A percentile compares a stretch with the other conserved stretches of the same genome.
Evolutionary conservation across 192 early-diverging fungal species (phyloP).

Genomic region (Linnemannia schmuckeri): DNA sequence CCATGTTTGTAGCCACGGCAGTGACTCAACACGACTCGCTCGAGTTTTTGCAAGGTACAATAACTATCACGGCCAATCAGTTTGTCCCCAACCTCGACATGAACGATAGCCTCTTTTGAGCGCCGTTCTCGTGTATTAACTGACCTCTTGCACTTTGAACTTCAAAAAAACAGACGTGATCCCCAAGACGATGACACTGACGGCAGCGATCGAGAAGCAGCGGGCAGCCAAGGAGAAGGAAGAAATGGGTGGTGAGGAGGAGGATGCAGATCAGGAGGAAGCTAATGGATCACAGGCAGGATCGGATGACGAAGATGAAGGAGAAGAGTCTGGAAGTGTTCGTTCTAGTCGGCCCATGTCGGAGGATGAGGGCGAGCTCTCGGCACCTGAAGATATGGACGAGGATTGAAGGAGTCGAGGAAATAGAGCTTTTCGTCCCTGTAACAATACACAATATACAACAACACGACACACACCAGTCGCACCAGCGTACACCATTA

Average conservation of each 20-base stretch:
- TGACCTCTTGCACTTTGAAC: neutral
- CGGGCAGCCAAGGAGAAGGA: slow-evolving; percentile 52
- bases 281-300: slow-evolving; percentile 25
- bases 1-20: slow-evolving; percentile 23
- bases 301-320: slow-evolving; percentile 9
- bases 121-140: no score
- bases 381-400: slow-evolving; percentile 49
- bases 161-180: slow-evolving; percentile 47
- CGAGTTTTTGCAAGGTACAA: slow-evolving; percentile 54
- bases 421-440: neutral
- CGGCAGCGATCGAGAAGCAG: slow-evolving; percentile 57
- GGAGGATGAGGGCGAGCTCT: slow-evolving; percentile 43
- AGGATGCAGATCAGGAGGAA: slow-evolving; percentile 45
- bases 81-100: neutral
- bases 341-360: slow-evolving; percentile 35
- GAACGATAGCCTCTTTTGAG: no score
- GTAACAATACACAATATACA: neutral
- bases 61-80: neutral
- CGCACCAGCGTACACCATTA: neutral
- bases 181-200: slow-evolving; percentile 61
- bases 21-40: slow-evolving; percentile 52
- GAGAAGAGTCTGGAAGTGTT: slow-evolving; percentile 19
- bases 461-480: neutral
- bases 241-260: slow-evolving; percentile 43
- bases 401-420: slow-evolving; percentile 19